Evolutionary conservation across 176 grass and related monocot species (phyloP).

Genomic region (Oryza officinalis): DNA sequence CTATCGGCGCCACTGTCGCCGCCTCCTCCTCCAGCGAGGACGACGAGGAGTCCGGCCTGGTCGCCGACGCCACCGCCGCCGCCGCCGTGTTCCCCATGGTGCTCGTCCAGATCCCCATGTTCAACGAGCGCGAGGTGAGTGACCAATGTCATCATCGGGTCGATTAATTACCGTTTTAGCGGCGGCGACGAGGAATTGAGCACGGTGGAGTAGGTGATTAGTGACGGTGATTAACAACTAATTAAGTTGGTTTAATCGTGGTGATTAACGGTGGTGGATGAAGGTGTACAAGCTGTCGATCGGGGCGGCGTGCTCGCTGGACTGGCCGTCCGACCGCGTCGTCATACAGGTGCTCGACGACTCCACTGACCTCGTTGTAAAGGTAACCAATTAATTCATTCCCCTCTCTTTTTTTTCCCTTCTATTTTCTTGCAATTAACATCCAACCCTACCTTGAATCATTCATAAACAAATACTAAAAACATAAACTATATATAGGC

Average conservation of each 20-base stretch:
- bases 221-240: too few relatives aligned
- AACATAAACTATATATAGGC: background rate
- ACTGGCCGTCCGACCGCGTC: constrained; percentile 72
- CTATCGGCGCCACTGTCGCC: constrained; percentile 6
- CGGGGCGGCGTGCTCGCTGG: constrained; percentile 75
- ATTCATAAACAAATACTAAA: background rate
- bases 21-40: background rate
- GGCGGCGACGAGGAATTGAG: too few relatives aligned
- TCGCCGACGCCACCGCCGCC: background rate
- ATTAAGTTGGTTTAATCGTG: background rate
- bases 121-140: constrained; percentile 88
- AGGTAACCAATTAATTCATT: constrained; percentile 38
- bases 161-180: too few relatives aligned
- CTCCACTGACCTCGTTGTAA: constrained; percentile 77
- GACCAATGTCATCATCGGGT: too few relatives aligned
- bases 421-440: too few relatives aligned
- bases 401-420: background rate
- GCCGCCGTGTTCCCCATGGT: constrained; percentile 57
- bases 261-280: background rate
- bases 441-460: background rate
- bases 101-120: constrained; percentile 99
- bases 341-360: constrained; percentile 96
- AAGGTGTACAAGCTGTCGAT: constrained; percentile 98
- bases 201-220: background rate
- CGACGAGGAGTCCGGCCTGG: constrained; percentile 33